Evolutionary conservation across 148 eudicot genomes (phyloP).

Genomic region (Vaccinium darrowii): DNA sequence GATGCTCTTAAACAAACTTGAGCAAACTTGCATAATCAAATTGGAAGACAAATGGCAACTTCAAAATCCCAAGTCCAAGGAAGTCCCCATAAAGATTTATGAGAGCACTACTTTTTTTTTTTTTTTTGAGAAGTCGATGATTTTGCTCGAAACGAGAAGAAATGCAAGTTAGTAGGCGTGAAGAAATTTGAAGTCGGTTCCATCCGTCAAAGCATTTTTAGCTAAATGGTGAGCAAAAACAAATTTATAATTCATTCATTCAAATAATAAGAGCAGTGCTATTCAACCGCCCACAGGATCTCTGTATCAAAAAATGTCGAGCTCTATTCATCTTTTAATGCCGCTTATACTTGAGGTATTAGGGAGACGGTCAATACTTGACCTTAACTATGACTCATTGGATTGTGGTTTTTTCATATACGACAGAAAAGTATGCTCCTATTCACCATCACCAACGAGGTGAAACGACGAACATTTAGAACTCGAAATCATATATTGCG

Average conservation of each 20-base stretch:
- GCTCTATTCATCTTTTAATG: background rate
- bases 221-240: too few species aligned
- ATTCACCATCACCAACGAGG: background rate
- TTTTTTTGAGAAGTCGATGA: too few species aligned
- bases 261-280: background rate
- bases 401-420: background rate
- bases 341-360: background rate
- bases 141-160: too few species aligned
- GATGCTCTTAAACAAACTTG: background rate
- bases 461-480: background rate
- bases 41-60: background rate
- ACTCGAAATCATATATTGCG: background rate
- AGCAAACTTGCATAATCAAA: background rate
- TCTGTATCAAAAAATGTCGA: background rate
- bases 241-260: too few species aligned
- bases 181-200: too few species aligned
- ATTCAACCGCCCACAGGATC: background rate
- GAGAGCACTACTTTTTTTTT: too few species aligned
- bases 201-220: too few species aligned
- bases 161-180: too few species aligned
- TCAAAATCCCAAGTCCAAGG: background rate
- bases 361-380: background rate
- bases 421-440: background rate
- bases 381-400: background rate
- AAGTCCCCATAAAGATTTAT: background rate